Base-by-base conservation (phyloP, 2,329 filamentous ascomycete genomes). In the Huntiella abstrusa region DNA sequence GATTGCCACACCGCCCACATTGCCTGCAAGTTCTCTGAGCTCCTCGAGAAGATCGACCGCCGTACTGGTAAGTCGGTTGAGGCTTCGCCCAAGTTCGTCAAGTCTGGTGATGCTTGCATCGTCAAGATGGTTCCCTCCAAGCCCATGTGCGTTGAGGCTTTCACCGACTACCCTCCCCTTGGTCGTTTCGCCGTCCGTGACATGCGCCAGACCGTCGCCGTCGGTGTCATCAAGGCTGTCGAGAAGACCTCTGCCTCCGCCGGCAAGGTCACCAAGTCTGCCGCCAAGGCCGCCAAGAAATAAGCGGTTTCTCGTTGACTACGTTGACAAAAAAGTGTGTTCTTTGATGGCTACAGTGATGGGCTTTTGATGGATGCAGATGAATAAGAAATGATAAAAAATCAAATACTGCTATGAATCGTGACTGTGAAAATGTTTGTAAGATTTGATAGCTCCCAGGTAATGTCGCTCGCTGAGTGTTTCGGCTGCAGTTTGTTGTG, bases 1-100 rank as follows among this genome's bases (percentile, higher is more conserved):
- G 91, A 98, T 68, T 98, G 91, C 84, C 91, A 98, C 83, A 98
- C 91, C 64, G 91, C 91, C 71, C 91, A 98, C 82, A 98, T 98
- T 79, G 91, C 91, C 63, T 98, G 91, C 91, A 96, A 96, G 84
- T 98, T 98, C 80, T 69, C 84, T 62, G 91, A 96, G 83, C 80
- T 98, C 63, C 75, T 88, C 57, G 85, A 96, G 84, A 98, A 98
- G 88, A 98, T 98, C 63, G 91, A 98, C 69, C 87, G 91, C 72
- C 91, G 91, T 85, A 95, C 91, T 66, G 91, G 91, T 69, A 98
- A 98, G 81, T 83, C 87, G 57, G 77, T 84, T 63, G 91, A 98
- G 73, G 64, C 73, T 67, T 66, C 64, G 63, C 91, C 91, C 72
- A 98, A 98, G 83, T 96, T 95, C 81, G 87, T 98, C 84, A 98